Evolutionary conservation across 2,329 filamentous ascomycete genomes (phyloP).

Genomic region (Cytospora chrysosperma): DNA sequence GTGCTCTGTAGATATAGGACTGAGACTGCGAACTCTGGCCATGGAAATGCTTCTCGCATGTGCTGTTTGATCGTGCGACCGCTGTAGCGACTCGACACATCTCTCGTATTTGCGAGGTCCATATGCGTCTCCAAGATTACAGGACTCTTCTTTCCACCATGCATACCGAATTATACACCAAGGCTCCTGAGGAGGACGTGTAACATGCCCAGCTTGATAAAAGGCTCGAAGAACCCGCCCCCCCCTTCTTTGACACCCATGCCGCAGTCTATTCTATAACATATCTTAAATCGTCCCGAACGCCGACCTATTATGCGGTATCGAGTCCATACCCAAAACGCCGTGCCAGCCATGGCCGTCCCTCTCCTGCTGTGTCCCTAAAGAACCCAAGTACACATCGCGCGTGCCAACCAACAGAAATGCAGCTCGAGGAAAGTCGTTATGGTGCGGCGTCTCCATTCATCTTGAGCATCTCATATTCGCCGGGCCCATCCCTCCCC

Average conservation of each 20-base stretch:
- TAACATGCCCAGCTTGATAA: no score
- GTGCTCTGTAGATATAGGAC: background rate
- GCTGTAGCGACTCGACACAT: no score
- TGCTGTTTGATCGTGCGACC: no score
- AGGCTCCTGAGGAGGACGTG: no score
- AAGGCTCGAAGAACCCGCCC: background rate
- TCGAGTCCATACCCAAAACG: conserved; percentile 9
- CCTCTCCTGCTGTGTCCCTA: background rate
- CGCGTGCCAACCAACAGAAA: background rate
- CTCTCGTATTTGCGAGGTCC: background rate
- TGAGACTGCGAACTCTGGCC: no score
- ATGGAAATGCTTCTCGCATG: no score
- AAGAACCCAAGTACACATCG: background rate
- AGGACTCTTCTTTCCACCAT: background rate
- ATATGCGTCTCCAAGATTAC: background rate
- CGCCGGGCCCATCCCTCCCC: conserved; percentile 53
- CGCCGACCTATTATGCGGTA: conserved; percentile 21
- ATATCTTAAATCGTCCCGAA: conserved; percentile 7
- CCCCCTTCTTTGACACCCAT: background rate
- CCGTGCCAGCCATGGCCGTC: conserved; percentile 7
- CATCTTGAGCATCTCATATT: conserved; percentile 66
- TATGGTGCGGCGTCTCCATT: conserved; percentile 32
- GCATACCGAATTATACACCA: background rate
- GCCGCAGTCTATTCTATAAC: conserved; percentile 8
- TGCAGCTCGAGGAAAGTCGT: background rate